These are phyloP conservation scores for Lepidium africanum DNA, from an alignment of 345 rosid genomes.

Conservation along the genomic window DNA sequence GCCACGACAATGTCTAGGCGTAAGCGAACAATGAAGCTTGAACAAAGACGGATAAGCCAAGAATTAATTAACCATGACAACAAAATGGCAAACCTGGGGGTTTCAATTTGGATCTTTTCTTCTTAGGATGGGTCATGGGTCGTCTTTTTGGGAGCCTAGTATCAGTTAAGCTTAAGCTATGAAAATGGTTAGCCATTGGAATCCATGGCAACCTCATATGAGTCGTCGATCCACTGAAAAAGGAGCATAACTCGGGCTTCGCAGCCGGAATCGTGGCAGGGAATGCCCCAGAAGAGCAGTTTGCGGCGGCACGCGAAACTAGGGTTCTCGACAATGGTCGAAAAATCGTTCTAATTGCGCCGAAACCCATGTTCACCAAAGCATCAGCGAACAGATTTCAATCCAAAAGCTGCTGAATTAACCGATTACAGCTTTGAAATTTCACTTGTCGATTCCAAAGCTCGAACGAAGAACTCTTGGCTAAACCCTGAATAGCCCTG, in stretches of 20 bases:
- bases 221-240: conserved; percentile 11
- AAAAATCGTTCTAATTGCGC: conserved; percentile 36
- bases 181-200: conserved; percentile 30
- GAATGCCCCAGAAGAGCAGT: conserved; percentile 20
- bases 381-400: conserved; percentile 18
- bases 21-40: neutral
- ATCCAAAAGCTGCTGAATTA: neutral
- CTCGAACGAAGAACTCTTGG: neutral
- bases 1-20: neutral
- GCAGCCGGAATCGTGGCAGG: conserved; percentile 2
- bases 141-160: conserved; percentile 68
- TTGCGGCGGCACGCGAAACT: conserved; percentile 23
- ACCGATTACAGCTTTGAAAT: neutral
- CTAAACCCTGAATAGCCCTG: conserved; percentile 20
- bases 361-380: conserved; percentile 46
- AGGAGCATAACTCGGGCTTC: conserved; percentile 20
- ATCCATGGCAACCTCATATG: conserved; percentile 32
- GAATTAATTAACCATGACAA: neutral
- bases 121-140: conserved; percentile 64
- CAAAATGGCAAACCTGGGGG: conserved; percentile 53
- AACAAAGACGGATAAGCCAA: neutral
- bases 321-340: conserved; percentile 48
- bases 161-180: conserved; percentile 61
- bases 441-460: conserved; percentile 2
- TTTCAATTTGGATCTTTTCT: conserved; percentile 61